phyloP scores from a whole-genome alignment of 768 basidiomycete species.

The Agaricus subrufescens region DNA sequence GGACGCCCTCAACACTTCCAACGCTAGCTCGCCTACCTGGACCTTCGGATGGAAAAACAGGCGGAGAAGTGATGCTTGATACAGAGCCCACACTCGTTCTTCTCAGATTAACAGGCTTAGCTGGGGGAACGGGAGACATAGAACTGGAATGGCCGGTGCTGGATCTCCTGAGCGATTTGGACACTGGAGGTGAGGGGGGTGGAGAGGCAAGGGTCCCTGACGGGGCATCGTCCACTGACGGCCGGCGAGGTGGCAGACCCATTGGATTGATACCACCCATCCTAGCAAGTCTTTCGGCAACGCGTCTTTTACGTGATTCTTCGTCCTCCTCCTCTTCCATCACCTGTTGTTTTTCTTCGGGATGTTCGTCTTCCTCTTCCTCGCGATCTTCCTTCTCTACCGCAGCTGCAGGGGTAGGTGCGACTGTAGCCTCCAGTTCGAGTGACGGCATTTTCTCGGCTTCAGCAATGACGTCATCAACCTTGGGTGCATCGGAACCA shows the following conservation, averaged over 20 bases:
- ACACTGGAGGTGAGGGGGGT: constrained; percentile 3
- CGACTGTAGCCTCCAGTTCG: background rate
- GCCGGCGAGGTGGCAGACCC: constrained; percentile 23
- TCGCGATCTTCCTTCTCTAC: background rate
- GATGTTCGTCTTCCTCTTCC: background rate
- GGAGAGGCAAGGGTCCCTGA: background rate
- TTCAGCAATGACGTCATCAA: background rate
- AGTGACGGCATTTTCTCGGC: background rate
- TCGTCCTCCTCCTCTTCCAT: constrained; percentile 36
- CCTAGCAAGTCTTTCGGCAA: constrained; percentile 60
- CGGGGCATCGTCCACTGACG: constrained; percentile 9
- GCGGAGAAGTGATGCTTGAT: background rate
- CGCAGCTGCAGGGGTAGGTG: background rate
- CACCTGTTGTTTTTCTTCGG: constrained; percentile 8
- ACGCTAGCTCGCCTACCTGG: background rate
- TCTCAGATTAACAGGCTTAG: constrained; percentile 1
- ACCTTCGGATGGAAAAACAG: background rate
- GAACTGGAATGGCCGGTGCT: background rate
- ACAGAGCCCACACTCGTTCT: constrained; percentile 1
- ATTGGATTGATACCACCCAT: constrained; percentile 70
- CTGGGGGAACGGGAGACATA: background rate
- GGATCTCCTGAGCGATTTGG: background rate
- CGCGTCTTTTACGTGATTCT: constrained; percentile 46
- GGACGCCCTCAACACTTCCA: background rate
- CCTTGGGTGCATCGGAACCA: background rate